A percentile compares a stretch with the other conserved stretches of the same genome.
Evolutionary conservation across 2,329 filamentous ascomycete species (phyloP).

Genomic region (Microcyclosporella mali): DNA sequence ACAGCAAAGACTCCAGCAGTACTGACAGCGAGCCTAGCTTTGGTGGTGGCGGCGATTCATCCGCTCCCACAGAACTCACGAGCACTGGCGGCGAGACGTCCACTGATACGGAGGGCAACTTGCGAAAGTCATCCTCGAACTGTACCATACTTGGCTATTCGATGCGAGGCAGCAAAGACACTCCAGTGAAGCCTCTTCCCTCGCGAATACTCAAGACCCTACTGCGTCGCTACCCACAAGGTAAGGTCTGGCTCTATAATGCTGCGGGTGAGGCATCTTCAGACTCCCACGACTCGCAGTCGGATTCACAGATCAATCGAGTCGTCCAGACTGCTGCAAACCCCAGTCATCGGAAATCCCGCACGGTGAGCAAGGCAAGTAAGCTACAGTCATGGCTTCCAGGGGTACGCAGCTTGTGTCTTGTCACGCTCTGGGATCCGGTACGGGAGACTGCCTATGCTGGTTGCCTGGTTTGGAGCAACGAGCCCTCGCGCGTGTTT

Average conservation of each 20-base stretch:
- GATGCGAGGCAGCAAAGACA: conserved; percentile 2
- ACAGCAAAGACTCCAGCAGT: conserved; percentile 7
- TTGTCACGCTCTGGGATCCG: conserved; percentile 49
- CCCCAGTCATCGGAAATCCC: conserved; percentile 19
- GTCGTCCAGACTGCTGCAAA: not conserved
- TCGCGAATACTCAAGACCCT: conserved; percentile 15
- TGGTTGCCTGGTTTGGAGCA: conserved; percentile 39
- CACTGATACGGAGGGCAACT: conserved; percentile 8
- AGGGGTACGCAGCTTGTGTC: conserved; percentile 42
- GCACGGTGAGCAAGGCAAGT: conserved; percentile 22
- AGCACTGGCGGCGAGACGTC: conserved; percentile 15
- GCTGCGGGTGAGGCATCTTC: conserved; percentile 24
- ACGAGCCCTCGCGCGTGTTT: conserved; percentile 39
- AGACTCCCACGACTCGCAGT: conserved; percentile 20
- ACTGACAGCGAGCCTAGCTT: conserved; percentile 18
- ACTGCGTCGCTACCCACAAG: conserved; percentile 30
- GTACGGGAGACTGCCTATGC: conserved; percentile 31
- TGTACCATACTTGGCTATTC: conserved; percentile 22
- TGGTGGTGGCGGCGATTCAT: conserved; percentile 12
- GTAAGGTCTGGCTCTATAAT: conserved; percentile 33
- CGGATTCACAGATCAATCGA: conserved; percentile 7
- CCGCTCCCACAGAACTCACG: conserved; percentile 15
- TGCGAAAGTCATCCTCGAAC: conserved; percentile 8
- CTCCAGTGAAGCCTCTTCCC: conserved; percentile 5
- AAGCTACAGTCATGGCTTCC: conserved; percentile 37